Percentiles rank a stretch among this genome's conserved stretches.
phyloP scores from a whole-genome alignment of 139 green algal genomes.

The Asterochloris erici region DNA sequence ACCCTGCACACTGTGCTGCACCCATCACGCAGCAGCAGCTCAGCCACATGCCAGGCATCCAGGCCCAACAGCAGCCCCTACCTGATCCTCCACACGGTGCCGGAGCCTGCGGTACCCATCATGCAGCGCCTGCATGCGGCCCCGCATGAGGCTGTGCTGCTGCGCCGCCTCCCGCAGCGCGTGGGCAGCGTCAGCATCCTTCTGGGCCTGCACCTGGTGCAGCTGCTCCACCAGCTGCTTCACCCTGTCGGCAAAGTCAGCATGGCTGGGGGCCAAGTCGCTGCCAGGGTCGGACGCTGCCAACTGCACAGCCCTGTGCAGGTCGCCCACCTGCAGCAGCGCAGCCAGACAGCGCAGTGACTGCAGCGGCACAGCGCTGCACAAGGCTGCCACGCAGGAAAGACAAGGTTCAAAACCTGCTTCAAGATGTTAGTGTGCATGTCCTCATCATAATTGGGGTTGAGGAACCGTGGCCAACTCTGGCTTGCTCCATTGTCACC shows the following conservation, averaged over 20 bases:
- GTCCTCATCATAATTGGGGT: too few relatives aligned
- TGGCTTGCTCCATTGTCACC: too few relatives aligned
- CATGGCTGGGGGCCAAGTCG: slow-evolving; percentile 1
- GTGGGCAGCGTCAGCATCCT: slow-evolving; percentile 31
- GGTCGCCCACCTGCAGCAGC: slow-evolving; percentile 3
- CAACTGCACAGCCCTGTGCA: slow-evolving; percentile 7
- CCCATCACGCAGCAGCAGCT: too few relatives aligned
- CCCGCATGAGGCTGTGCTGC: slow-evolving; percentile 38
- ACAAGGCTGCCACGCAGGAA: too few relatives aligned
- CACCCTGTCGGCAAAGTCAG: slow-evolving; percentile 11
- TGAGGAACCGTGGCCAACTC: too few relatives aligned
- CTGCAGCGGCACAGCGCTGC: too few relatives aligned
- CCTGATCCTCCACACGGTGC: slow-evolving; percentile 44
- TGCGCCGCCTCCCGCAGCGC: slow-evolving; percentile 38
- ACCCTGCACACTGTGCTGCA: too few relatives aligned
- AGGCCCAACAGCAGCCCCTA: not conserved
- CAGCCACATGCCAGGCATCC: too few relatives aligned
- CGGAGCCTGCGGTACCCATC: slow-evolving; percentile 41
- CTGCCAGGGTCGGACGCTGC: slow-evolving; percentile 7
- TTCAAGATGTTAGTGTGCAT: too few relatives aligned
- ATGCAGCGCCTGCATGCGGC: slow-evolving; percentile 44
- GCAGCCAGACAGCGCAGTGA: not conserved
- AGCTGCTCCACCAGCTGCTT: slow-evolving; percentile 21
- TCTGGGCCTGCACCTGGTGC: slow-evolving; percentile 35
- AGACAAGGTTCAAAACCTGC: too few relatives aligned